Base-by-base conservation (phyloP, 805 yeast species). In the Schizosaccharomyces octosporus region DNA sequence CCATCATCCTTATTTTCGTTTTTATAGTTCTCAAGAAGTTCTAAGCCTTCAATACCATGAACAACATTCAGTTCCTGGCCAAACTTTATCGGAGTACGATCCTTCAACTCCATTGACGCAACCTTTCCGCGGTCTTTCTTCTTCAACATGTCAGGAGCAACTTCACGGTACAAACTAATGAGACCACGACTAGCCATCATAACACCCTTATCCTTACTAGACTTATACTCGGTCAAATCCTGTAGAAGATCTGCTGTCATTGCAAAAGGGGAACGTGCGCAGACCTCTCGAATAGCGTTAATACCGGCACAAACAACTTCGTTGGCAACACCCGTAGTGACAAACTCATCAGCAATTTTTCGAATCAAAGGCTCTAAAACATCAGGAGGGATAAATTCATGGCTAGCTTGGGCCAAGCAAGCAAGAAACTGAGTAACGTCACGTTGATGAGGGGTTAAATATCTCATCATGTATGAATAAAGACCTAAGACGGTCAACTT, bases 251-350 rank as follows among this genome's bases (percentile, higher is more conserved):
- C 81, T 62, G 85, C 83, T 61, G 88, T 97, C 67, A 93, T 88
- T 31, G 97, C 95, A 65, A 90, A 76, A 17, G 98, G 97, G 11
- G 95, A 94, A 76, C 99, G 83, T 1, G 95, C 73, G 65, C 89
- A 78, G 63, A 93, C 87, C 72, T 93, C 98, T 67, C 97, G 78
- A 63, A 90, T 90, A 2, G 97, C 86, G 72, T 93, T 93, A 66
- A 93, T 78, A 68, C 99, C 99, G 4, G 97, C 97, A 61, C 97
- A 88, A 4, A 97, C 97, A 62, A 89, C 99, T 73, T 93, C 96
- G 42, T 95, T 82, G 17, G 97, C 88, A 48, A 93, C 98, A 77
- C 99, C 99, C 69, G 93, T 97, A 66, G 95, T 85, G 31, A 93
- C 96, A 68, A 93, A 93, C 73, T 93, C 98, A 72, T 93, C 95